phyloP scores from a whole-genome alignment of 2,329 filamentous ascomycete species.

The Aspergillus fumigatiaffinis region DNA sequence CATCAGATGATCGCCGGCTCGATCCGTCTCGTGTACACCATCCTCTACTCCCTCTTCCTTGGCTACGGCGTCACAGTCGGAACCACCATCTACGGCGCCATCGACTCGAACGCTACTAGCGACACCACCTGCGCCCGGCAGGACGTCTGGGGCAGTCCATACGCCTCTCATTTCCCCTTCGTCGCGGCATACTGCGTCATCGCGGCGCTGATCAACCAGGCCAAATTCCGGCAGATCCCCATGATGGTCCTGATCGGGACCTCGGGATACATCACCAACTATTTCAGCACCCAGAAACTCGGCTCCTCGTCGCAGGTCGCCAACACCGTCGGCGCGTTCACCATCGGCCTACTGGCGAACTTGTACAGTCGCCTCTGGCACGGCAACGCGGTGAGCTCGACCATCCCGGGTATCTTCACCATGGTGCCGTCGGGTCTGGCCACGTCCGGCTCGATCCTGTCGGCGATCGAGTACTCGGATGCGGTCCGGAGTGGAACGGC shows the following conservation, averaged over 20 bases:
- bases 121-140: conserved; percentile 40
- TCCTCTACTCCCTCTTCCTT: conserved; percentile 67
- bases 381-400: conserved; percentile 74
- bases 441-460: conserved; percentile 52
- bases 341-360: conserved; percentile 72
- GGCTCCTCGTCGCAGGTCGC: conserved; percentile 63
- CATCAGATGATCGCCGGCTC: conserved; percentile 65
- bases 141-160: conserved; percentile 45
- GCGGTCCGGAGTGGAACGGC: conserved; percentile 38
- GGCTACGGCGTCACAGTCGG: conserved; percentile 68
- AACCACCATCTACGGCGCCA: conserved; percentile 56
- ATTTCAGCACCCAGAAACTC: conserved; percentile 55
- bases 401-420: conserved; percentile 80
- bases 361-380: conserved; percentile 68
- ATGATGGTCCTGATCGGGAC: conserved; percentile 70
- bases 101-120: conserved; percentile 52
- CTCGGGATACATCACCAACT: conserved; percentile 55
- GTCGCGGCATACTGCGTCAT: conserved; percentile 70
- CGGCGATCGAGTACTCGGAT: conserved; percentile 52
- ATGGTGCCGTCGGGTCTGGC: conserved; percentile 58
- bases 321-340: conserved; percentile 71
- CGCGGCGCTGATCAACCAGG: conserved; percentile 73
- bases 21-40: conserved; percentile 42
- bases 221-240: conserved; percentile 70
- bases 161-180: conserved; percentile 60